A percentile compares a stretch with the other conserved stretches of the same genome.
These are phyloP conservation scores for Gloeopeniophorella convolvens DNA, from an alignment of 768 basidiomycete species.

Conservation along the genomic window DNA sequence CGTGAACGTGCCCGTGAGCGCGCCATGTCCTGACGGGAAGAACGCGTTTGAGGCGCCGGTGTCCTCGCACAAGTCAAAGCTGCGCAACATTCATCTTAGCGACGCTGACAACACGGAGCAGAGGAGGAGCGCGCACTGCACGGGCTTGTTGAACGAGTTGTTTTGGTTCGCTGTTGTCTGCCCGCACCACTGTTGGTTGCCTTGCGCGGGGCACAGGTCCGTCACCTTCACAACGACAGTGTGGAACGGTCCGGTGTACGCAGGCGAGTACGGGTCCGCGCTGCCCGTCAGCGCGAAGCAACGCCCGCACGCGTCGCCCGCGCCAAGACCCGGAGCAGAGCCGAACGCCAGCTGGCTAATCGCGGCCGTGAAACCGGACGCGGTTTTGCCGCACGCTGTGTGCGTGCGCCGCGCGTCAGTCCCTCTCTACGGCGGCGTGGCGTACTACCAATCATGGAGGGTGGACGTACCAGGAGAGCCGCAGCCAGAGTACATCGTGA, in stretches of 20 bases:
- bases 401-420: not conserved
- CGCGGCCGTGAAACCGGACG: conserved; percentile 47
- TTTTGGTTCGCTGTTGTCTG: conserved; percentile 37
- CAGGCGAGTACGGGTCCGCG: conserved; percentile 46
- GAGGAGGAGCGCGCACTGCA: conserved; percentile 39
- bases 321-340: conserved; percentile 39
- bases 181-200: conserved; percentile 50
- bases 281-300: conserved; percentile 50
- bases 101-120: not conserved
- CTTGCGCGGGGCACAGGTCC: conserved; percentile 39
- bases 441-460: too few species aligned
- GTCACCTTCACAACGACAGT: conserved; percentile 48
- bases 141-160: conserved; percentile 38
- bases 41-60: conserved; percentile 45
- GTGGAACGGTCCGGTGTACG: conserved; percentile 44
- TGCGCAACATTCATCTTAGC: conserved; percentile 20
- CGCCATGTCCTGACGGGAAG: conserved; percentile 51
- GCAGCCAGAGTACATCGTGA: conserved; percentile 52
- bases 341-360: conserved; percentile 54
- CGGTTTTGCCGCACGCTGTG: conserved; percentile 46
- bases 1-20: conserved; percentile 44
- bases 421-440: too few species aligned
- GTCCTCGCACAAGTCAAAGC: conserved; percentile 58
- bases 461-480: conserved; percentile 35
- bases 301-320: conserved; percentile 56